phyloP scores from a whole-genome alignment of 148 eudicot species.

The Rhododendron mucronatum region DNA sequence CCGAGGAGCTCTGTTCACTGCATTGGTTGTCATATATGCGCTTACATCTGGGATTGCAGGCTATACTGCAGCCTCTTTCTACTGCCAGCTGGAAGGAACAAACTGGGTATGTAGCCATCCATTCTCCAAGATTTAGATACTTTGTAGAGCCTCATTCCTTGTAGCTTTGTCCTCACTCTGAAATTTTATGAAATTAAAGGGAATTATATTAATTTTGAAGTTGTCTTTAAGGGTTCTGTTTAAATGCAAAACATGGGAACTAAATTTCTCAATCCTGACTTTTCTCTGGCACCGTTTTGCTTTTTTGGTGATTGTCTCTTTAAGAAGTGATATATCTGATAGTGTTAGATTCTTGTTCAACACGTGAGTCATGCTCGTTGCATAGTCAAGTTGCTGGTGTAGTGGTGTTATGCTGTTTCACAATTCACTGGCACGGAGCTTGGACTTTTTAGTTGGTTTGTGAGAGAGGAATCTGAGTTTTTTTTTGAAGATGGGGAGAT shows the following conservation, averaged over 20 bases:
- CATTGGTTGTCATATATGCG: constrained; percentile 47
- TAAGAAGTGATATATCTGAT: not conserved
- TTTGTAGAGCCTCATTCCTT: constrained; percentile 1
- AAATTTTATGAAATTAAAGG: not conserved
- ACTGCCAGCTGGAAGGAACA: constrained; percentile 48
- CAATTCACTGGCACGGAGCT: not conserved
- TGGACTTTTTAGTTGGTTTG: not conserved
- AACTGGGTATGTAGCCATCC: constrained; percentile 34
- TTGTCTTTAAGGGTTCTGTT: not conserved
- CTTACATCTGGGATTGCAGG: constrained; percentile 57
- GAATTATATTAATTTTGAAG: not conserved
- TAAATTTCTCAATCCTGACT: not conserved
- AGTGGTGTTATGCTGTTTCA: not conserved
- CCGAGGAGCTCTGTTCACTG: constrained; percentile 53
- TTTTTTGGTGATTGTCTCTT: not conserved
- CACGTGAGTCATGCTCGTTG: not conserved
- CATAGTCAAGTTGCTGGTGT: not conserved
- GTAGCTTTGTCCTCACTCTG: not conserved
- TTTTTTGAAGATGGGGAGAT: not conserved
- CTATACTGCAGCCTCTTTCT: constrained; percentile 46
- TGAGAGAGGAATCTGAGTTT: not conserved
- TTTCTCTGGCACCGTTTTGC: not conserved
- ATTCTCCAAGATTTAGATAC: not conserved
- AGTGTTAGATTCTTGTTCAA: not conserved
- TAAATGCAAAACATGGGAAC: not conserved